phyloP scores from a whole-genome alignment of 441 rosid species.

The Erodium trifolium region DNA sequence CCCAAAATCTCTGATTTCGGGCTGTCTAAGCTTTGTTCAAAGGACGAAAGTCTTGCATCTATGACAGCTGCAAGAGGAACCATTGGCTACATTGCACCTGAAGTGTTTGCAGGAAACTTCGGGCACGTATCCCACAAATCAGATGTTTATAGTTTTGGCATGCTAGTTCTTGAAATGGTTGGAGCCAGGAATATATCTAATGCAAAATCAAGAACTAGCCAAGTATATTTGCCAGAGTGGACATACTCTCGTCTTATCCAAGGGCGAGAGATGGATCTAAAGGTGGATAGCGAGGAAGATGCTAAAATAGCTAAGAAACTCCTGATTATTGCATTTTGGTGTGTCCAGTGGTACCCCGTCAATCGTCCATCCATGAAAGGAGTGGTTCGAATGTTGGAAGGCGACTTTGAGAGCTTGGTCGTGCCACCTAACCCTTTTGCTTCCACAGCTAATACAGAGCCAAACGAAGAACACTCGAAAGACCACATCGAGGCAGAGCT shows the following conservation, averaged over 20 bases:
- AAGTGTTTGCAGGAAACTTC: slow-evolving; percentile 28
- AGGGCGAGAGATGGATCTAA: background rate
- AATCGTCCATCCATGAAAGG: background rate
- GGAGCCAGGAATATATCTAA: slow-evolving; percentile 12
- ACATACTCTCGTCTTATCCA: slow-evolving; percentile 1
- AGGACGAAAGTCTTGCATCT: slow-evolving; percentile 22
- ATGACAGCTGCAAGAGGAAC: slow-evolving; percentile 30
- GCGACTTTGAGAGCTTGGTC: background rate
- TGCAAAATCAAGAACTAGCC: slow-evolving; percentile 4
- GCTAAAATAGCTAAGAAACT: slow-evolving; percentile 4
- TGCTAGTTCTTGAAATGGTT: slow-evolving; percentile 33
- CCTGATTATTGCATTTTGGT: background rate
- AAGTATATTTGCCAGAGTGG: slow-evolving; percentile 4
- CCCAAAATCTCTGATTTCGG: slow-evolving; percentile 34
- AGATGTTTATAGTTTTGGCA: slow-evolving; percentile 39
- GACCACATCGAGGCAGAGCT: background rate
- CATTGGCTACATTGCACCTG: slow-evolving; percentile 28
- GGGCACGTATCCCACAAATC: slow-evolving; percentile 33
- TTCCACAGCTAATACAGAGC: background rate
- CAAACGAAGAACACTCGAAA: background rate
- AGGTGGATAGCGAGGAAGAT: slow-evolving; percentile 2
- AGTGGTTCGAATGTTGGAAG: slow-evolving; percentile 3
- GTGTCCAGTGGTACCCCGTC: slow-evolving; percentile 3
- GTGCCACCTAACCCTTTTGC: slow-evolving; percentile 4
- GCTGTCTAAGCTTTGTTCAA: slow-evolving; percentile 25